These are phyloP conservation scores for Rossbeevera mucosa DNA, from an alignment of 768 basidiomycete species.

Conservation along the genomic window DNA sequence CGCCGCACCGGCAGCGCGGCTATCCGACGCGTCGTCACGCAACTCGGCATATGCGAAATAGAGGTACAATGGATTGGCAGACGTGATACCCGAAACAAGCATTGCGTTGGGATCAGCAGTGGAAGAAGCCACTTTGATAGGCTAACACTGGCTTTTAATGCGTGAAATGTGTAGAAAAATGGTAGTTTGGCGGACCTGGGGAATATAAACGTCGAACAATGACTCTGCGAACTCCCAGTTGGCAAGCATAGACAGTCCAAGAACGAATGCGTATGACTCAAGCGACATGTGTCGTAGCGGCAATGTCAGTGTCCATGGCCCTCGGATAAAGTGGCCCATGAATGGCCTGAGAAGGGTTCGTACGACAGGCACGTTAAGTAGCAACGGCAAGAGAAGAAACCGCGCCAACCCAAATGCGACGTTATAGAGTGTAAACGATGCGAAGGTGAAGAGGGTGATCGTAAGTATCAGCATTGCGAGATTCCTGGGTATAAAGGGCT, in stretches of 20 bases:
- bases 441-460: constrained; percentile 37
- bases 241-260: constrained; percentile 48
- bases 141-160: constrained; percentile 32
- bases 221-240: constrained; percentile 63
- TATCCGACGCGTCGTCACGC: constrained; percentile 43
- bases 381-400: constrained; percentile 44
- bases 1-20: constrained; percentile 35
- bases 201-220: constrained; percentile 55
- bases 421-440: constrained; percentile 38
- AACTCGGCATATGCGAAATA: constrained; percentile 70
- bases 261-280: constrained; percentile 43
- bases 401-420: constrained; percentile 45
- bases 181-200: constrained; percentile 41
- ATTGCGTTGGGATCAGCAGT: constrained; percentile 52
- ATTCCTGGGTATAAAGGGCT: constrained; percentile 23
- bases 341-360: constrained; percentile 53
- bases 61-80: constrained; percentile 46
- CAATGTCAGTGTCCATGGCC: constrained; percentile 50
- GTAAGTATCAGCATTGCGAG: constrained; percentile 31
- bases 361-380: constrained; percentile 53
- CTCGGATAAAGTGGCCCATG: constrained; percentile 56
- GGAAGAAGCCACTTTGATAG: constrained; percentile 39
- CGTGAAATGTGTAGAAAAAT: background rate
- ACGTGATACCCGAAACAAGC: constrained; percentile 61
- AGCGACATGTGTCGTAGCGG: constrained; percentile 44